These are phyloP conservation scores for Meredithiella fracta DNA, from an alignment of 2,329 filamentous ascomycete species.

Conservation along the genomic window DNA sequence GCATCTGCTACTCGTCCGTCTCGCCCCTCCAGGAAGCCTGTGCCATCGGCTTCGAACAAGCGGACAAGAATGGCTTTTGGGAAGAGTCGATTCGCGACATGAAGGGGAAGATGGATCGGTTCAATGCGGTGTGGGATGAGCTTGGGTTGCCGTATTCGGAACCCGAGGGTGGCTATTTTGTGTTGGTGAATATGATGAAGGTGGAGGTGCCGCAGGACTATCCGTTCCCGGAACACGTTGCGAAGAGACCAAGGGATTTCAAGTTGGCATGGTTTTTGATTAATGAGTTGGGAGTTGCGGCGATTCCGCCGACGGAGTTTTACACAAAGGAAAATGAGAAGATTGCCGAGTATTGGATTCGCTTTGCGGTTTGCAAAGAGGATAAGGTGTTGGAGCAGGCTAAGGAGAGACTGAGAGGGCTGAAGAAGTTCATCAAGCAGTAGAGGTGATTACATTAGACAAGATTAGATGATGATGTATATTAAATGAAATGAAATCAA, in stretches of 20 bases:
- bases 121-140: conserved; percentile 69
- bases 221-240: conserved; percentile 77
- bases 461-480: background rate
- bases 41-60: conserved; percentile 85
- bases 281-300: conserved; percentile 86
- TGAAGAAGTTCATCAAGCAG: conserved; percentile 50
- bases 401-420: conserved; percentile 54
- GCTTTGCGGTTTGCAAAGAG: conserved; percentile 93
- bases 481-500: background rate
- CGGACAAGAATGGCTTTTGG: conserved; percentile 77
- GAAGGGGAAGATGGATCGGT: conserved; percentile 72
- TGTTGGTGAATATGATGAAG: conserved; percentile 82
- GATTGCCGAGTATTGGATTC: conserved; percentile 80
- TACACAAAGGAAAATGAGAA: conserved; percentile 73
- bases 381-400: conserved; percentile 68
- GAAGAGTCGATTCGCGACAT: conserved; percentile 67
- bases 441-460: background rate
- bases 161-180: conserved; percentile 93
- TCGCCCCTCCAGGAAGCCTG: conserved; percentile 88
- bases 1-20: conserved; percentile 90
- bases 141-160: conserved; percentile 68
- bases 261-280: conserved; percentile 94
- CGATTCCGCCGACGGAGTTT: conserved; percentile 93
- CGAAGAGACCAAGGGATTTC: conserved; percentile 75
- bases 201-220: conserved; percentile 73